A percentile compares a stretch with the other conserved stretches of the same genome.
These are phyloP conservation scores for Fusarium coffeatum DNA, from an alignment of 2,329 filamentous ascomycete species.

Conservation along the genomic window DNA sequence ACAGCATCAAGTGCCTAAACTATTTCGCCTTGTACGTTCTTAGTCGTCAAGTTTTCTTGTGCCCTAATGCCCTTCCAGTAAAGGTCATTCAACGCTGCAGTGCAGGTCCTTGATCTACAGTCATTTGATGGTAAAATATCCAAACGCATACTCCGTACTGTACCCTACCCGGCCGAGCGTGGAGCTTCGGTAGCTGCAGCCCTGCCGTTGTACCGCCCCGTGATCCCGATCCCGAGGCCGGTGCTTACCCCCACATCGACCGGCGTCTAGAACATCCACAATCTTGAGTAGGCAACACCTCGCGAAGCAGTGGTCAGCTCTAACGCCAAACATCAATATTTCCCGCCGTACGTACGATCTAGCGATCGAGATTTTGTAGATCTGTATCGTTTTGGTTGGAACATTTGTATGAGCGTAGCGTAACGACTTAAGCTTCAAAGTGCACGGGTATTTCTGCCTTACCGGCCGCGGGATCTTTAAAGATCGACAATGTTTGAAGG, in stretches of 20 bases:
- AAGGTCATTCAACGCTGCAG: not conserved
- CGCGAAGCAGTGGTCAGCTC: not conserved
- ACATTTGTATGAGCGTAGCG: not conserved
- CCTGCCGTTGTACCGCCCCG: conserved; percentile 29
- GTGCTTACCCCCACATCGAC: conserved; percentile 6
- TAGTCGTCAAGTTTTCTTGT: not conserved
- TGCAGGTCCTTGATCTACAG: not conserved
- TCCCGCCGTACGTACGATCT: not conserved
- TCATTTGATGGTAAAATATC: not conserved
- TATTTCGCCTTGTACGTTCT: not conserved
- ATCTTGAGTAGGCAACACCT: not conserved
- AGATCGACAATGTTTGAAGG: not conserved
- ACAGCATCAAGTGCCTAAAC: not conserved
- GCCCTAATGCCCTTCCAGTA: not conserved
- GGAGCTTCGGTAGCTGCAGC: conserved; percentile 16
- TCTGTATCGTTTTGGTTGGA: not conserved
- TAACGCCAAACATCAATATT: not conserved
- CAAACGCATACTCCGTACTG: not conserved
- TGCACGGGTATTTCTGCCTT: not conserved
- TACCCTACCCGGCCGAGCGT: not conserved
- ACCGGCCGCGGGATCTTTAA: not conserved
- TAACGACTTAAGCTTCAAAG: not conserved
- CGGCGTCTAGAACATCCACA: conserved; percentile 4
- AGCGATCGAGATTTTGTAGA: not conserved
- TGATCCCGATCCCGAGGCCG: conserved; percentile 2